These are phyloP conservation scores for Phellopilus nigrolimitatus DNA, from an alignment of 1,284 basidiomycete genomes.

Conservation along the genomic window DNA sequence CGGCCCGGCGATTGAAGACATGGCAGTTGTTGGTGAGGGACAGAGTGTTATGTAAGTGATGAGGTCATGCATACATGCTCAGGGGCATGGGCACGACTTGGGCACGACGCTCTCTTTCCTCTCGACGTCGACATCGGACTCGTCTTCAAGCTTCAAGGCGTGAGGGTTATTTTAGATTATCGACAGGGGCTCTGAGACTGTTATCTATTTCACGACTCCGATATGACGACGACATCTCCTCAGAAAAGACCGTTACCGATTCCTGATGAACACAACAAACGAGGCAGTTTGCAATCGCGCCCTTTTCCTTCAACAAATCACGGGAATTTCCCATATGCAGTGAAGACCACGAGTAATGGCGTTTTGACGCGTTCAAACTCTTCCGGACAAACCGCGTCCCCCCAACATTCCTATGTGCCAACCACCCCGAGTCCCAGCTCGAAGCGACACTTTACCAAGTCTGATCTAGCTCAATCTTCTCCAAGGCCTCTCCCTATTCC, in stretches of 20 bases:
- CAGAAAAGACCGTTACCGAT: slow-evolving; percentile 14
- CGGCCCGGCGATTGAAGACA: slow-evolving; percentile 23
- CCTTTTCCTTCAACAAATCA: slow-evolving; percentile 42
- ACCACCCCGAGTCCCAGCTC: slow-evolving; percentile 29
- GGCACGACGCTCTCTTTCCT: neutral
- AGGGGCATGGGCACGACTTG: neutral
- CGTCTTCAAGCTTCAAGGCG: neutral
- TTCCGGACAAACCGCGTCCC: slow-evolving; percentile 33
- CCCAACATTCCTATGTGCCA: slow-evolving; percentile 45
- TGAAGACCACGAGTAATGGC: slow-evolving; percentile 60
- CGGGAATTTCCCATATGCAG: slow-evolving; percentile 59
- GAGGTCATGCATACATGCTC: slow-evolving; percentile 2
- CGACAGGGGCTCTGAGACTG: too few relatives aligned
- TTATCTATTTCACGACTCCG: neutral
- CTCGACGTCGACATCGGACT: neutral
- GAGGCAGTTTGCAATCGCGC: slow-evolving; percentile 7
- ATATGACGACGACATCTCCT: slow-evolving; percentile 8
- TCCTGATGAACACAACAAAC: slow-evolving; percentile 24
- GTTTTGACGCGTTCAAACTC: slow-evolving; percentile 55
- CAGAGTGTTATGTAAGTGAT: neutral
- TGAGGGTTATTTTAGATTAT: too few relatives aligned
- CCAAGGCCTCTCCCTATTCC: slow-evolving; percentile 40
- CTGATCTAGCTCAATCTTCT: slow-evolving; percentile 25
- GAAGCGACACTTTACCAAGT: slow-evolving; percentile 30
- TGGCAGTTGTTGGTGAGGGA: slow-evolving; percentile 13